Evolutionary conservation across 1,139 yeast species (phyloP), one percentile per base, ranked within the genome.

Genomic region (Pichia sp.): DNA sequence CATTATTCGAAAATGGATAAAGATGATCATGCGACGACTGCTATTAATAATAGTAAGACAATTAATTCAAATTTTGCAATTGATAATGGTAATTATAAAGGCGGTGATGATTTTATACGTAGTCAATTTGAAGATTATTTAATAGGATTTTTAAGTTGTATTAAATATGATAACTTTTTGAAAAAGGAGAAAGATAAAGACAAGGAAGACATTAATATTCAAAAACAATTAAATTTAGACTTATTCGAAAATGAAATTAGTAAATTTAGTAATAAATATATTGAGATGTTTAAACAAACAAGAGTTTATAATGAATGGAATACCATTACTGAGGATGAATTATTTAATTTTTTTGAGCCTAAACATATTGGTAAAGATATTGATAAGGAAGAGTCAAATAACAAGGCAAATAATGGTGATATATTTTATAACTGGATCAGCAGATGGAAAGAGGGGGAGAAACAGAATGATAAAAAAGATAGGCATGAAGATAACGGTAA

Each of bases 71-170:
- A 47, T 63, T 63, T 60, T 58, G 71, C 80, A 1, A 68, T 68
- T 49, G 75, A 72, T 42, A 66, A 73, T 6, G 71, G 67, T 22
- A 41, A 37, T 28, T 82, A 73, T 58, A 64, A 67, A 39, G 97
- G 97, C 1, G 86, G 89, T 55, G 97, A 92, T 56, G 98, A 92
- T 62, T 86, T 82, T 56, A 82, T 92, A 32, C 70, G 98, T 45
- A 76, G 81, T 64, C 87, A 82, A 55, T 90, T 90, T 64, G 98
- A 92, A 60, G 97, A 89, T 57, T 92, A 92, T 59, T 65, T 90
- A 32, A 74, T 84, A 52, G 87, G 95, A 16, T 64, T 92, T 52
- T 64, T 92, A 37, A 71, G 95, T 0, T 73, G 87, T 24, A 80
- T 77, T 37, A 83, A 94, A 62, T 85, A 80, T 57, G 75, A 76